Percentiles rank a stretch among this genome's conserved stretches.
These are phyloP conservation scores for Friedmanniomyces endolithicus DNA, from an alignment of 495 filamentous ascomycete species.

Conservation along the genomic window DNA sequence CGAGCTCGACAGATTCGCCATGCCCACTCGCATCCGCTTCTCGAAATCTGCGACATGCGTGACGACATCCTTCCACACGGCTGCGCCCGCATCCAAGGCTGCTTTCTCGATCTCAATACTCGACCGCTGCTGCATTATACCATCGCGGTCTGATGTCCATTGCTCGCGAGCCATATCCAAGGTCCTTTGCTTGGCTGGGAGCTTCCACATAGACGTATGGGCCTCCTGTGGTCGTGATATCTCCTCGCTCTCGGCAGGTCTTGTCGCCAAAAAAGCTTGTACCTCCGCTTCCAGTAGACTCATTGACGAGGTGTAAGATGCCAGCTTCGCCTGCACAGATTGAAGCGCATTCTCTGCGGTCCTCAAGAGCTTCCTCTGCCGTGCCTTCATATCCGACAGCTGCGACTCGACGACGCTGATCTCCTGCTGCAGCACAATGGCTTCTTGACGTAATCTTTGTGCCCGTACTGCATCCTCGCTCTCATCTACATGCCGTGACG, in stretches of 20 bases:
- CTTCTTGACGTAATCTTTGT: constrained; percentile 28
- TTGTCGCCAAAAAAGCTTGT: constrained; percentile 31
- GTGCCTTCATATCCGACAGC: constrained; percentile 54
- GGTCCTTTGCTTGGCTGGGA: constrained; percentile 59
- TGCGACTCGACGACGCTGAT: constrained; percentile 47
- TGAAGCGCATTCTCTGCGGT: constrained; percentile 55
- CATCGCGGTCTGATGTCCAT: constrained; percentile 54
- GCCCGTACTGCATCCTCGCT: constrained; percentile 25
- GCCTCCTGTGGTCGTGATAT: not conserved
- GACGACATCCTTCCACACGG: constrained; percentile 64
- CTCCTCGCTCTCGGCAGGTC: not conserved
- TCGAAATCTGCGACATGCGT: constrained; percentile 58
- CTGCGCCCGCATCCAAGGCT: constrained; percentile 73
- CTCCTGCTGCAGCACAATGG: constrained; percentile 27
- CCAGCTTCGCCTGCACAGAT: constrained; percentile 46
- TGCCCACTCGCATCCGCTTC: constrained; percentile 42
- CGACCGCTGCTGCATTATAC: constrained; percentile 44
- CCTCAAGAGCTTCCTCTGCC: constrained; percentile 46
- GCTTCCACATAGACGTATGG: constrained; percentile 26
- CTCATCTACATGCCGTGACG: constrained; percentile 42
- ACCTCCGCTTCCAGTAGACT: constrained; percentile 45
- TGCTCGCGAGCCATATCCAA: constrained; percentile 64
- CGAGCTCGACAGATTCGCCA: constrained; percentile 28
- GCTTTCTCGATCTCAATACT: constrained; percentile 54
- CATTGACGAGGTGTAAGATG: constrained; percentile 45